Evolutionary conservation across 495 filamentous ascomycete species (phyloP).

Genomic region (Paragyromitra xinjiangensis): DNA sequence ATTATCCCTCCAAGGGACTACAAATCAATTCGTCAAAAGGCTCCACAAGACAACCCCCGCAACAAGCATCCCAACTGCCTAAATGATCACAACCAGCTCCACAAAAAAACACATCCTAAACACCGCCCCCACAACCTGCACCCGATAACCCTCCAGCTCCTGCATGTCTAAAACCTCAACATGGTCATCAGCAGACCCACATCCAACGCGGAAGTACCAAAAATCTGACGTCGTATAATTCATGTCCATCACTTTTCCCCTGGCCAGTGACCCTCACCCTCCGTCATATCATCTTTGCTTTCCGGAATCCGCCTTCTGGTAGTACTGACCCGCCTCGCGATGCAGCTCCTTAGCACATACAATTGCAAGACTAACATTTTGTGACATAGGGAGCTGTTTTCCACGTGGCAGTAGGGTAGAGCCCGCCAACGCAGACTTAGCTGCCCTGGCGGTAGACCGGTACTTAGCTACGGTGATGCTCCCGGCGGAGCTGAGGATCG

Average conservation of each 20-base stretch:
- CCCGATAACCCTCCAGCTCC: neutral
- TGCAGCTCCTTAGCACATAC: neutral
- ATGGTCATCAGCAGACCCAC: neutral
- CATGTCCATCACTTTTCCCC: neutral
- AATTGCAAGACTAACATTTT: neutral
- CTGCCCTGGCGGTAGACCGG: neutral
- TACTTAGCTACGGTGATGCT: too few species aligned
- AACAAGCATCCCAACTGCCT: neutral
- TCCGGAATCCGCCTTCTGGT: neutral
- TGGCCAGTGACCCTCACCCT: neutral
- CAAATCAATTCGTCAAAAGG: neutral
- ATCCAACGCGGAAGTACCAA: neutral
- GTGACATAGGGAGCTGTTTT: neutral
- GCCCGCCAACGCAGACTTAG: neutral
- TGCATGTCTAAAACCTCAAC: neutral
- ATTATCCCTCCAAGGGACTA: neutral
- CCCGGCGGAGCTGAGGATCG: too few species aligned
- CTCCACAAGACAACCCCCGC: neutral
- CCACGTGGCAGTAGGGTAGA: slow-evolving; percentile 4
- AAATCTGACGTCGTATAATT: neutral
- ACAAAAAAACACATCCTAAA: neutral
- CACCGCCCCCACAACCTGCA: neutral
- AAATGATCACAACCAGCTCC: neutral
- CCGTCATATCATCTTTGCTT: neutral
- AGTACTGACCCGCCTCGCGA: neutral